Conservation (phyloP, 345 rosid genomes). For the Sisymbrium irio region DNA sequence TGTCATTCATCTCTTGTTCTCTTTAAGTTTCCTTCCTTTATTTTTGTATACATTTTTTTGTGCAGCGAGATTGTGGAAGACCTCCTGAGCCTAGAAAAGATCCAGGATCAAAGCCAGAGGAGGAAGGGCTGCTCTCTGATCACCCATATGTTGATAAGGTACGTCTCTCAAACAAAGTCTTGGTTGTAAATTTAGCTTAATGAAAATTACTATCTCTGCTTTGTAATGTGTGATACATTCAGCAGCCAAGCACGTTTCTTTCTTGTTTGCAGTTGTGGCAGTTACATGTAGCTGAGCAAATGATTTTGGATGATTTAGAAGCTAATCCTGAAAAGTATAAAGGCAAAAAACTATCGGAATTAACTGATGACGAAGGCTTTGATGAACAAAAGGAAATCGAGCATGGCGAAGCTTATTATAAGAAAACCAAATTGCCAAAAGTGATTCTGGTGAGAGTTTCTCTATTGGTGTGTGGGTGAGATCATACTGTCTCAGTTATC, state of each 20-base stretch:
- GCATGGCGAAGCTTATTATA: slow-evolving; percentile 55
- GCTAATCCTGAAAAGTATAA: slow-evolving; percentile 81
- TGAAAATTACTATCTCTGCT: not conserved
- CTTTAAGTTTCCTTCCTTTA: not conserved
- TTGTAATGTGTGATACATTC: not conserved
- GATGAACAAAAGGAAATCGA: slow-evolving; percentile 64
- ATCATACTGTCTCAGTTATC: slow-evolving; percentile 1
- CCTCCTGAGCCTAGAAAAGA: slow-evolving; percentile 85
- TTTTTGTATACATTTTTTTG: not conserved
- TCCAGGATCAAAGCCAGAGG: slow-evolving; percentile 73
- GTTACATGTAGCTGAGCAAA: slow-evolving; percentile 86
- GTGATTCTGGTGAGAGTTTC: slow-evolving; percentile 53
- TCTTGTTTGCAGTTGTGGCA: slow-evolving; percentile 78
- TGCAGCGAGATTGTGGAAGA: slow-evolving; percentile 88
- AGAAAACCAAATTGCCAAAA: slow-evolving; percentile 63
- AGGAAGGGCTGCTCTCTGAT: slow-evolving; percentile 76
- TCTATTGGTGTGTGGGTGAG: not conserved
- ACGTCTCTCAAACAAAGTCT: not conserved
- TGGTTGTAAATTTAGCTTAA: not conserved
- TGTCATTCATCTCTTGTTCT: not conserved
- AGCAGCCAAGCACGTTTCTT: not conserved
- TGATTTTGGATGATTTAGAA: slow-evolving; percentile 86
- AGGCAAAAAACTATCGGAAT: slow-evolving; percentile 72
- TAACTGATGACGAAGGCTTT: slow-evolving; percentile 71
- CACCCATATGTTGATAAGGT: slow-evolving; percentile 97